phyloP scores from a whole-genome alignment of 1,139 yeast species.

The Pichia inconspicua region DNA sequence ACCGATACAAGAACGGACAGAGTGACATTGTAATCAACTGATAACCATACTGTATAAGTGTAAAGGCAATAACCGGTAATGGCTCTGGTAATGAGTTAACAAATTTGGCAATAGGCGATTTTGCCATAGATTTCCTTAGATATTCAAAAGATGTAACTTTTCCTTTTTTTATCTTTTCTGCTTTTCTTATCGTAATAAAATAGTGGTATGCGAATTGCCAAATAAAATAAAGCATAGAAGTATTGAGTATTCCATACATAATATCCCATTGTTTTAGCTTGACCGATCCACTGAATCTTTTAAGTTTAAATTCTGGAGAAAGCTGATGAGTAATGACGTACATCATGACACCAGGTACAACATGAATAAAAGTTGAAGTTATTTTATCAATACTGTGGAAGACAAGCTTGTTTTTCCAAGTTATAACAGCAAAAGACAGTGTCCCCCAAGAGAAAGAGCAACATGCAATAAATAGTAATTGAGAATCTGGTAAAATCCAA shows the following conservation, averaged over 20 bases:
- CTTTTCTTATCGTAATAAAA: slow-evolving; percentile 75
- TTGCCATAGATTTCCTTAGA: slow-evolving; percentile 62
- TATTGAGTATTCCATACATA: slow-evolving; percentile 63
- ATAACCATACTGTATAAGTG: slow-evolving; percentile 77
- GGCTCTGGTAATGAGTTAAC: slow-evolving; percentile 80
- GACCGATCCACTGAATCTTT: slow-evolving; percentile 76
- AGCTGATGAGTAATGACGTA: slow-evolving; percentile 82
- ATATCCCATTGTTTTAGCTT: slow-evolving; percentile 62
- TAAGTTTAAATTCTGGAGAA: slow-evolving; percentile 43
- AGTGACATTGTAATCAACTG: slow-evolving; percentile 84
- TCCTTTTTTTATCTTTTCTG: slow-evolving; percentile 79
- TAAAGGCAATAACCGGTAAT: slow-evolving; percentile 78
- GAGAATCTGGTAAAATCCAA: slow-evolving; percentile 77
- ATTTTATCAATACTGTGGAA: slow-evolving; percentile 88
- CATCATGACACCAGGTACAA: slow-evolving; percentile 83
- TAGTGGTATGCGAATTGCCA: slow-evolving; percentile 92
- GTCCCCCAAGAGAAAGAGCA: slow-evolving; percentile 88
- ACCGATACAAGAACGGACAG: slow-evolving; percentile 79
- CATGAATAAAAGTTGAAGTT: slow-evolving; percentile 86
- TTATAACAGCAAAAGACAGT: slow-evolving; percentile 84
- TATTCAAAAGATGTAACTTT: slow-evolving; percentile 83
- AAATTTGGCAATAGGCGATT: slow-evolving; percentile 60
- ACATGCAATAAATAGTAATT: slow-evolving; percentile 66
- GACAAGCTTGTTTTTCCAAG: slow-evolving; percentile 93
- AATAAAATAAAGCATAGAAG: slow-evolving; percentile 76